These are phyloP conservation scores for Trypanosoma rangeli DNA, from an alignment of 208 protist genomes.

Conservation along the genomic window DNA sequence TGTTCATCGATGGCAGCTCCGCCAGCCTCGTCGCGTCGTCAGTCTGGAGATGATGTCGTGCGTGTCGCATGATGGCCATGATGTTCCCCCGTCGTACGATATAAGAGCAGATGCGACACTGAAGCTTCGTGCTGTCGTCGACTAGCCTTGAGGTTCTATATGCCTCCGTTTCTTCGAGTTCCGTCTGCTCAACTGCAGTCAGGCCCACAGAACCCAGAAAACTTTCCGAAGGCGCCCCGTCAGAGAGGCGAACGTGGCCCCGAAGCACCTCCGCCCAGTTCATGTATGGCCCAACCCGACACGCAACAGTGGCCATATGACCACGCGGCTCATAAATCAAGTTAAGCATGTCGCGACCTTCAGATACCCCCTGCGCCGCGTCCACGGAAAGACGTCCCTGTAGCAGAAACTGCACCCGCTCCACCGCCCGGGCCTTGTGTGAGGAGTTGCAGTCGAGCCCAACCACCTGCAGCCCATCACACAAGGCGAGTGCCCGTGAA, in stretches of 20 bases:
- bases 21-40: not conserved
- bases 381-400: slow-evolving; percentile 43
- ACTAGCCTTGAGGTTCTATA: not conserved
- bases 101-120: slow-evolving; percentile 52
- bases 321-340: slow-evolving; percentile 78
- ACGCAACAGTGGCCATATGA: slow-evolving; percentile 65
- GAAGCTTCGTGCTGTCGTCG: slow-evolving; percentile 31
- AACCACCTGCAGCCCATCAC: slow-evolving; percentile 74
- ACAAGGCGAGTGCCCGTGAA: slow-evolving; percentile 75
- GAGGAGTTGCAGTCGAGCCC: slow-evolving; percentile 89
- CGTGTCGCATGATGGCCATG: slow-evolving; percentile 45
- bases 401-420: slow-evolving; percentile 59
- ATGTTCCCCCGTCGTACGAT: slow-evolving; percentile 42
- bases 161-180: not conserved
- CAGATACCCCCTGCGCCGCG: not conserved
- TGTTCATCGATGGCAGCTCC: slow-evolving; percentile 25
- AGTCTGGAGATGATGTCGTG: slow-evolving; percentile 35
- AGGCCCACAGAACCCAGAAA: not conserved
- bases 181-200: not conserved
- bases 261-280: slow-evolving; percentile 56
- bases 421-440: slow-evolving; percentile 73
- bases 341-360: slow-evolving; percentile 47
- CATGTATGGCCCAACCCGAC: slow-evolving; percentile 44
- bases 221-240: slow-evolving; percentile 4
- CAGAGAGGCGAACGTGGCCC: slow-evolving; percentile 44